Conservation (phyloP, 352 stramenopile species). For the Pythium periplocum region DNA sequence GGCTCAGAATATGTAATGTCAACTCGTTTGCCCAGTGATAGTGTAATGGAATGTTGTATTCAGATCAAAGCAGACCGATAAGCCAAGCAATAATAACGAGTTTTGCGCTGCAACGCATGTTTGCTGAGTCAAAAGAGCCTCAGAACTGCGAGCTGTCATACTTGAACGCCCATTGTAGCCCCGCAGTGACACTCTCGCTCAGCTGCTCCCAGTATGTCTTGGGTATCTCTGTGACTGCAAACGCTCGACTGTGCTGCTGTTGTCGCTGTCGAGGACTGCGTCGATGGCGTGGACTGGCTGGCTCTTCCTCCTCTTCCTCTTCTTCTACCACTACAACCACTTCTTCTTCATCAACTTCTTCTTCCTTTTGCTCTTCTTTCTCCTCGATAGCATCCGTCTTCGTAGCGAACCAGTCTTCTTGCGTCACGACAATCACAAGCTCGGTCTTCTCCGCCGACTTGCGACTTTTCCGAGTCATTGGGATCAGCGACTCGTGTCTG, state of each 20-base stretch:
- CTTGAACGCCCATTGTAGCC: conserved; percentile 14
- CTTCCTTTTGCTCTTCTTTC: background rate
- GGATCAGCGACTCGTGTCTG: background rate
- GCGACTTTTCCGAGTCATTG: background rate
- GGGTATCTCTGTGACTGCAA: conserved; percentile 6
- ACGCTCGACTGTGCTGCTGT: background rate
- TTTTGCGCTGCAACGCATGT: too few species aligned
- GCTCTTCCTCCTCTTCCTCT: background rate
- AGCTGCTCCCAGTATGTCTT: conserved; percentile 8
- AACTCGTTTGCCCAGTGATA: too few species aligned
- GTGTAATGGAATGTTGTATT: too few species aligned
- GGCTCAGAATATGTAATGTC: too few species aligned
- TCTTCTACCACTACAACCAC: background rate
- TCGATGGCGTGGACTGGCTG: background rate
- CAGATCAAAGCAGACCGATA: too few species aligned
- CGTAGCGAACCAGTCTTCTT: background rate
- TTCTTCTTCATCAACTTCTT: background rate
- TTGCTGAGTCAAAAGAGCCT: background rate
- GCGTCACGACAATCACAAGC: background rate
- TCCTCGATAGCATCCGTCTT: background rate
- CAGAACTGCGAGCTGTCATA: conserved; percentile 17
- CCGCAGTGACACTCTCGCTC: background rate
- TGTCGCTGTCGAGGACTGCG: too few species aligned
- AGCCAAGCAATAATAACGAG: too few species aligned
- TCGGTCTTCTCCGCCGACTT: background rate